A percentile compares a stretch with the other conserved stretches of the same genome.
Evolutionary conservation across 305 asterid species (phyloP).

Genomic region (Solanum hybrid): DNA sequence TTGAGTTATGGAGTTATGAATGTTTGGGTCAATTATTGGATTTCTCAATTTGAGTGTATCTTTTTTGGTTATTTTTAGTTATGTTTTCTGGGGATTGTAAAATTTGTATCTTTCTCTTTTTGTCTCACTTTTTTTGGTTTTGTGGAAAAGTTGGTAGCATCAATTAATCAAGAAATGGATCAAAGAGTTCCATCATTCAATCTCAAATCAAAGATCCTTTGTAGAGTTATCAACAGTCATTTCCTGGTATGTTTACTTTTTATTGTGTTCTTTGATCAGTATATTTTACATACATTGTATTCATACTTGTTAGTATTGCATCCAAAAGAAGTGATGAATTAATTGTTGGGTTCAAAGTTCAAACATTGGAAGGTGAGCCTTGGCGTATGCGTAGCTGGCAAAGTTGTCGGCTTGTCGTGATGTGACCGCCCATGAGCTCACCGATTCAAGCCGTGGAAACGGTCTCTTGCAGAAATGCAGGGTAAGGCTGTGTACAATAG

Average conservation of each 20-base stretch:
- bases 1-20: conserved; percentile 4
- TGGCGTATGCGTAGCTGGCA: not conserved
- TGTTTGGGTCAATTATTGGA: conserved; percentile 5
- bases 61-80: not conserved
- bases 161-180: conserved; percentile 71
- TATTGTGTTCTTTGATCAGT: not conserved
- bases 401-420: not conserved
- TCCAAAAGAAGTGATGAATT: not conserved
- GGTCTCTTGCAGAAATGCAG: not conserved
- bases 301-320: not conserved
- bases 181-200: conserved; percentile 60
- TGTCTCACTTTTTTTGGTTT: conserved; percentile 11
- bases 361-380: not conserved
- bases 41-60: not conserved
- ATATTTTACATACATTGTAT: not conserved
- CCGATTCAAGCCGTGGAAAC: not conserved
- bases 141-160: conserved; percentile 65
- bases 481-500: not conserved
- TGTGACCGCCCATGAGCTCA: not conserved
- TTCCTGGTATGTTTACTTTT: conserved; percentile 43
- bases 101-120: not conserved
- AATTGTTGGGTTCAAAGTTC: not conserved
- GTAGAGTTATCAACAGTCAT: conserved; percentile 46
- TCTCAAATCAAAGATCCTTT: conserved; percentile 68
- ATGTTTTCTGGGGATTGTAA: not conserved